phyloP scores from a whole-genome alignment of 345 rosid species.

The Pugionium dolabratum region DNA sequence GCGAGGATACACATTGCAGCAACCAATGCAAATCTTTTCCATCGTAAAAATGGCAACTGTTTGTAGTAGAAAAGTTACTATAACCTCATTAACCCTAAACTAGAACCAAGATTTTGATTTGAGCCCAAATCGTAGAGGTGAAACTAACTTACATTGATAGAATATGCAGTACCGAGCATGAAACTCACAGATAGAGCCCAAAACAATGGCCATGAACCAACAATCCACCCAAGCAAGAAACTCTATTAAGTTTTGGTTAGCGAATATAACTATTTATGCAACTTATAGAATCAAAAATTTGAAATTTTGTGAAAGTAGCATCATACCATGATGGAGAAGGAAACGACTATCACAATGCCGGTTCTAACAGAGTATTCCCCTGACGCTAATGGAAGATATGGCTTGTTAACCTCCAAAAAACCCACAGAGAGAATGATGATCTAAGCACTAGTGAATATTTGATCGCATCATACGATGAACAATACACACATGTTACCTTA shows the following conservation, averaged over 20 bases:
- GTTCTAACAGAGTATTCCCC: no score
- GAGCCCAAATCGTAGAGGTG: no score
- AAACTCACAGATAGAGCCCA: constrained; percentile 12
- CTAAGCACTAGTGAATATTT: no score
- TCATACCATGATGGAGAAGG: no score
- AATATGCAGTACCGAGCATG: constrained; percentile 75
- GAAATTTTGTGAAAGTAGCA: no score
- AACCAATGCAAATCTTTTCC: constrained; percentile 92
- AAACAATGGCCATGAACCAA: constrained; percentile 41
- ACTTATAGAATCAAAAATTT: no score
- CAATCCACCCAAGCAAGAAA: constrained; percentile 55
- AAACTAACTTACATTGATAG: constrained; percentile 80
- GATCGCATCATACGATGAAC: background rate
- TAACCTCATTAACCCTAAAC: constrained; percentile 7
- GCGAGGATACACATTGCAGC: constrained; percentile 98
- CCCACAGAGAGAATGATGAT: background rate
- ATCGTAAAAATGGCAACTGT: constrained; percentile 84
- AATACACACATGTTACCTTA: constrained; percentile 55
- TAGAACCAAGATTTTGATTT: no score
- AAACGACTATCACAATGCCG: no score
- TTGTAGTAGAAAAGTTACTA: constrained; percentile 24
- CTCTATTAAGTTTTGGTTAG: background rate
- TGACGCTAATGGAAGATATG: no score
- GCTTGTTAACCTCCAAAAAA: no score
- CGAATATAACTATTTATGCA: no score